Base-by-base conservation (phyloP, 2,329 filamentous ascomycete species). In the Fusarium clavum region DNA sequence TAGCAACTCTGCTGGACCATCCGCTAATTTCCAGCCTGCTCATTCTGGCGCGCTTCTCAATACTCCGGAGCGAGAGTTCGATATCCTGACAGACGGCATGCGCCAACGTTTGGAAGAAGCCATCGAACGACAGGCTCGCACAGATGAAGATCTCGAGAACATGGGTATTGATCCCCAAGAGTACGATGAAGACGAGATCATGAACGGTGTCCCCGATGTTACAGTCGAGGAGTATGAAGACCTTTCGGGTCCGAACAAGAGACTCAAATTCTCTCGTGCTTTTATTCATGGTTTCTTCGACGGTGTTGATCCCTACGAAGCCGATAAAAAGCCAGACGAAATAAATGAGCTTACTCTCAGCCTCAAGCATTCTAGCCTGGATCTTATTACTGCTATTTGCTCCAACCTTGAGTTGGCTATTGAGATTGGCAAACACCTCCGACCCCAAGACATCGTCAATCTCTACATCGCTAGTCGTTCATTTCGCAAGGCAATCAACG, bases 391-490 rank as follows among this genome's bases (percentile, higher is more conserved):
- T 38, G 79, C 78, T 1, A 62, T 87, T 18, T 82, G 80, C 57
- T 78, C 78, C 48, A 81, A 81, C 67, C 77, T 84, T 7, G 86
- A 89, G 56, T 79, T 93, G 6, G 79, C 85, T 46, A 80, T 90
- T 48, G 80, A 85, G 51, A 73, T 92, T 10, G 84, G 86, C 61
- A 83, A 84, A 69, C 82, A 86, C 61, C 83, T 93, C 22, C 76
- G 78, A 10, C 79, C 87, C 1, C 75, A 80, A 16, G 88, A 90
- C 56, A 81, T 94, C 9, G 77, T 94, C 63, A 85, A 81, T 46
- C 83, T 94, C 34, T 93, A 92, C 81, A 82, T 85, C 69, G 86
- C 89, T 70, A 91, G 87, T 77, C 87, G 83, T 57, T 82, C 85
- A 38, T 91, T 92, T 75, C 86, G 93, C 75, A 77, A 81, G 49